Base-by-base conservation (phyloP, 208 protist genomes). In the Crithidia thermophila region DNA sequence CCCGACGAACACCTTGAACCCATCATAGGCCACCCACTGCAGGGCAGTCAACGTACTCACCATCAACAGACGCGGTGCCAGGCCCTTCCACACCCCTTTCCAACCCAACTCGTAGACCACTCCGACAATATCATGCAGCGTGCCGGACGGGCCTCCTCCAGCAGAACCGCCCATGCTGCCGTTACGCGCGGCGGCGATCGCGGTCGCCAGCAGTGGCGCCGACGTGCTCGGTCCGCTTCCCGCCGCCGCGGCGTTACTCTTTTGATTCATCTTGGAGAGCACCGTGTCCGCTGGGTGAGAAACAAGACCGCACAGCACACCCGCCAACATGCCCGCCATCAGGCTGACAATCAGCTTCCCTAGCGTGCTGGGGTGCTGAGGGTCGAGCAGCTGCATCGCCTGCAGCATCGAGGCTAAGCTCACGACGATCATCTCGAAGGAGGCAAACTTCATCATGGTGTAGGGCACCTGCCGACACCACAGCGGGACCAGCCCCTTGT, bases 271-370 rank as follows among this genome's bases (percentile, higher is more conserved):
- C 59, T 87, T 89, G 7, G 96, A 98, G 14, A 98, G 69, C n/a
- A 99, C 49, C 11, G 93, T 97, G 74, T 99, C 98, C 21, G 96
- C 96, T 14, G 98, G 98, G 75, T 99, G 98, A 11, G 97, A 98
- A 33, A 98, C 85, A 50, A 97, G 65, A 10, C 84, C 94, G 68
- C 88, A 96, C 33, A 97, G 59, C 18, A 98, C 52, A 55, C 98
- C 98, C 8, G 98, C 92, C 58, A 94, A 69, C 60, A 95, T 82
- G 66, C 97, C 97, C 13, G 94, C 76, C 30, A 83, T 37, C 21
- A 96, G 28, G 7, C 55, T 65, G 8, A 70, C 40, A 11, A 70
- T 7, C 20, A 69, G 45, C 52, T 51, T 65, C n/a, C 16, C 53
- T 18, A 33, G 43, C 51, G 39, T 53, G 23, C 67, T 43, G 2